phyloP scores from a whole-genome alignment of 2,329 filamentous ascomycete species.

The Trichoderma harzianum region DNA sequence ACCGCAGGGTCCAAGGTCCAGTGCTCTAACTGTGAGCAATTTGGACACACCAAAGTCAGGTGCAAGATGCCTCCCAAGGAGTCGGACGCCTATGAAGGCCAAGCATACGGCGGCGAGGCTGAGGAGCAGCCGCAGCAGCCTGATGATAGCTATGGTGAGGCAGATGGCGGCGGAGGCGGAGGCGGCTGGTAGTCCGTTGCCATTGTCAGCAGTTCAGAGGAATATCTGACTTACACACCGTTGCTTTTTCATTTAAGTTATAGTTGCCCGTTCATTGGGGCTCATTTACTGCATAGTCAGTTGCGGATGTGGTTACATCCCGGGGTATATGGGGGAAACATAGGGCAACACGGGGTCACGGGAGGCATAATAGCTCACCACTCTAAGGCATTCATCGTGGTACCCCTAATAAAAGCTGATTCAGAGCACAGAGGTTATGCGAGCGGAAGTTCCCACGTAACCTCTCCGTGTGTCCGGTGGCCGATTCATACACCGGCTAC shows the following conservation, averaged over 20 bases:
- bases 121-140: background rate
- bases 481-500: background rate
- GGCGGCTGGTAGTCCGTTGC: conserved; percentile 10
- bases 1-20: conserved; percentile 38
- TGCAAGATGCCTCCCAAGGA: conserved; percentile 33
- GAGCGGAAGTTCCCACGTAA: conserved; percentile 18
- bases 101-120: background rate
- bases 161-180: background rate
- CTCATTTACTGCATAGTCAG: background rate
- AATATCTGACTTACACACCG: background rate
- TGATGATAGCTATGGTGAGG: background rate
- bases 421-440: background rate
- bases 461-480: background rate
- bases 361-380: background rate
- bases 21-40: conserved; percentile 38
- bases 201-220: background rate
- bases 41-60: conserved; percentile 39
- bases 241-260: background rate
- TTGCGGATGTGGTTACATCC: background rate
- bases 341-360: background rate
- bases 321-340: background rate
- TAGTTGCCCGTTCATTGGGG: background rate
- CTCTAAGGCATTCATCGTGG: background rate
- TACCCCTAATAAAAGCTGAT: background rate
- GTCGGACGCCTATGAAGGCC: background rate